Conservation (phyloP, 352 stramenopile species). For the Pythium sp. region DNA sequence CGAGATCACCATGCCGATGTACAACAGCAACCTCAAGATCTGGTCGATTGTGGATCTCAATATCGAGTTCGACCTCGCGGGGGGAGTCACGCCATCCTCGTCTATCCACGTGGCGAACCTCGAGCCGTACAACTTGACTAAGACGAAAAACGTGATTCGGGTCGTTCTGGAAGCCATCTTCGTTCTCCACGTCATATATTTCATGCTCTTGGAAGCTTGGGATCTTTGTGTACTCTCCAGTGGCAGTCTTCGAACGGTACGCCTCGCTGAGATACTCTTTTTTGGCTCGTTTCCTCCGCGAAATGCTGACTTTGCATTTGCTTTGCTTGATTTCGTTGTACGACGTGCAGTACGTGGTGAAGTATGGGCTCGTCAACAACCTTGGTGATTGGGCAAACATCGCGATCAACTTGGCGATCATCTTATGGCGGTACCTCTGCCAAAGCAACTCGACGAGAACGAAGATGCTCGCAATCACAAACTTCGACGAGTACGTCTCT, state of each 20-base stretch:
- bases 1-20: slow-evolving; percentile 53
- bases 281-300: neutral
- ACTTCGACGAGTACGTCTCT: slow-evolving; percentile 56
- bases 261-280: slow-evolving; percentile 7
- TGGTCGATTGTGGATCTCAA: slow-evolving; percentile 59
- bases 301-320: neutral
- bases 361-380: slow-evolving; percentile 67
- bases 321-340: neutral
- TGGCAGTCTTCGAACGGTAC: slow-evolving; percentile 41
- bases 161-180: slow-evolving; percentile 46
- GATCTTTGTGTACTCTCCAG: slow-evolving; percentile 61
- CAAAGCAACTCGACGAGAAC: slow-evolving; percentile 34
- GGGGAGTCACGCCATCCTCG: slow-evolving; percentile 39
- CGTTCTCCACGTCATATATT: slow-evolving; percentile 52
- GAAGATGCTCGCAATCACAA: slow-evolving; percentile 42
- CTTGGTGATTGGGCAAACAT: slow-evolving; percentile 68
- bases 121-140: slow-evolving; percentile 63
- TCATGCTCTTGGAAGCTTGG: slow-evolving; percentile 60
- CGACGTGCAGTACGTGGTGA: slow-evolving; percentile 44
- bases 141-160: slow-evolving; percentile 43
- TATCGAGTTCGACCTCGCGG: slow-evolving; percentile 57
- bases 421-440: slow-evolving; percentile 55
- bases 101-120: slow-evolving; percentile 58
- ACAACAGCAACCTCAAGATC: slow-evolving; percentile 61
- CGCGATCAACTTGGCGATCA: slow-evolving; percentile 50